Conservation (phyloP, 2,329 filamentous ascomycete species). For the Mycosphaerella arachidis region DNA sequence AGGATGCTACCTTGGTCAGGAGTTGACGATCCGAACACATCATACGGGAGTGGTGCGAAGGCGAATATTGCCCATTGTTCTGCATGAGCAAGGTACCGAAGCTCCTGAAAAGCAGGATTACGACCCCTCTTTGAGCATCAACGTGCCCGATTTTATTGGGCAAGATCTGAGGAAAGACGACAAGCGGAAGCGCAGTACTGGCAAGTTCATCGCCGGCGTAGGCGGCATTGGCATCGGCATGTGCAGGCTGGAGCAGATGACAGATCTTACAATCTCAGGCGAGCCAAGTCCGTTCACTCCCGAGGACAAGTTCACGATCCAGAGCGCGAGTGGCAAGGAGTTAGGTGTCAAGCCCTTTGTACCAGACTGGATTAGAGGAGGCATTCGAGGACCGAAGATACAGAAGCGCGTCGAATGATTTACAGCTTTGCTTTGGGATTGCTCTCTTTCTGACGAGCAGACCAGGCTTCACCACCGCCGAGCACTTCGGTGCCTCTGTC, state of each 20-base stretch:
- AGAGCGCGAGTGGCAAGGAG: constrained; percentile 17
- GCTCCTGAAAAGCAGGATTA: constrained; percentile 47
- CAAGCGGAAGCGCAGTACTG: constrained; percentile 63
- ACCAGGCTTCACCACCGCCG: constrained; percentile 23
- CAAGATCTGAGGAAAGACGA: constrained; percentile 51
- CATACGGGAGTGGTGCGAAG: constrained; percentile 93
- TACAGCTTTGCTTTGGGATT: background rate
- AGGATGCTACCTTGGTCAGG: constrained; percentile 95
- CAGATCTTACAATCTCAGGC: constrained; percentile 67
- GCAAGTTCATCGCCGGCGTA: constrained; percentile 72
- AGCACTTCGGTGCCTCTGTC: constrained; percentile 36
- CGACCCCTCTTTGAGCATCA: constrained; percentile 27
- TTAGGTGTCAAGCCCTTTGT: constrained; percentile 60
- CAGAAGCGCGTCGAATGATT: constrained; percentile 35
- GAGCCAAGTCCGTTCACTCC: constrained; percentile 58
- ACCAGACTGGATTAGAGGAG: constrained; percentile 64
- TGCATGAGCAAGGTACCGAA: constrained; percentile 55
- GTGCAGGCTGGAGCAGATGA: constrained; percentile 88
- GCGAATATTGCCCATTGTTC: constrained; percentile 72
- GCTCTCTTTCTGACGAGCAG: constrained; percentile 5
- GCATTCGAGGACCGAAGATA: constrained; percentile 38
- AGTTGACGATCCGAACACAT: constrained; percentile 90
- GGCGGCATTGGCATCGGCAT: constrained; percentile 84
- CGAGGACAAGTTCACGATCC: constrained; percentile 48
- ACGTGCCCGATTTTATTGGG: constrained; percentile 8